Conservation (phyloP, 2,329 filamentous ascomycete genomes). For the Fusarium sp. region DNA sequence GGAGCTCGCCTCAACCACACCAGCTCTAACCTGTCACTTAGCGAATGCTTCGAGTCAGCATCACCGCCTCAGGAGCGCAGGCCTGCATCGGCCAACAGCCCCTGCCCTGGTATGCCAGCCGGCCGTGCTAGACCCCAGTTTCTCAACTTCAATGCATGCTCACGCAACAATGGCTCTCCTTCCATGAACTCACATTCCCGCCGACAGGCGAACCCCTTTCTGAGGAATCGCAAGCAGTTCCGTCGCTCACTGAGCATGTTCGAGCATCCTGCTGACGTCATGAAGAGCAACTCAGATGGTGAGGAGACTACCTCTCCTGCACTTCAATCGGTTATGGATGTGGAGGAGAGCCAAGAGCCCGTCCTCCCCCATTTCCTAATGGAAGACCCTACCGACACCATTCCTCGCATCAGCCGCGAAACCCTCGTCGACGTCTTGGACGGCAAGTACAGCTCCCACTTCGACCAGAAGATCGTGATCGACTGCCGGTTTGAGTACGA, state of each 20-base stretch:
- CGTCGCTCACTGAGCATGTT: conserved; percentile 98
- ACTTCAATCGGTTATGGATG: conserved; percentile 82
- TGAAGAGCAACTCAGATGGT: conserved; percentile 78
- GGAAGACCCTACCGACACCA: conserved; percentile 83
- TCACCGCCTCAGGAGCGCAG: conserved; percentile 80
- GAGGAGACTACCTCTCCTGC: conserved; percentile 57
- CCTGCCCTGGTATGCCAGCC: conserved; percentile 65
- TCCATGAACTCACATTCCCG: conserved; percentile 73
- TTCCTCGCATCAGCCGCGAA: conserved; percentile 85
- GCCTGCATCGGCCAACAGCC: conserved; percentile 70
- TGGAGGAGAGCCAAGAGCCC: conserved; percentile 80
- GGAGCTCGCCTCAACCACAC: conserved; percentile 47
- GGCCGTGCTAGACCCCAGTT: conserved; percentile 75
- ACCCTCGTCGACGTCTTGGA: conserved; percentile 90
- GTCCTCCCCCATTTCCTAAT: conserved; percentile 86
- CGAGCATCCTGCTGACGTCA: conserved; percentile 87
- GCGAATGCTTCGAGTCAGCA: conserved; percentile 80
- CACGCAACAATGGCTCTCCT: conserved; percentile 80
- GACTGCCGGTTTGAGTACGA: conserved; percentile 99
- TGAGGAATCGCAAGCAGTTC: conserved; percentile 87
- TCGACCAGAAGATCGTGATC: conserved; percentile 86
- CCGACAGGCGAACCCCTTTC: conserved; percentile 77
- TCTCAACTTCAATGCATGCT: conserved; percentile 64
- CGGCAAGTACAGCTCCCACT: conserved; percentile 81
- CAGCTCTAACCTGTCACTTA: conserved; percentile 69